Base-by-base conservation (phyloP, 148 eudicot species). In the Limonium bicolor region DNA sequence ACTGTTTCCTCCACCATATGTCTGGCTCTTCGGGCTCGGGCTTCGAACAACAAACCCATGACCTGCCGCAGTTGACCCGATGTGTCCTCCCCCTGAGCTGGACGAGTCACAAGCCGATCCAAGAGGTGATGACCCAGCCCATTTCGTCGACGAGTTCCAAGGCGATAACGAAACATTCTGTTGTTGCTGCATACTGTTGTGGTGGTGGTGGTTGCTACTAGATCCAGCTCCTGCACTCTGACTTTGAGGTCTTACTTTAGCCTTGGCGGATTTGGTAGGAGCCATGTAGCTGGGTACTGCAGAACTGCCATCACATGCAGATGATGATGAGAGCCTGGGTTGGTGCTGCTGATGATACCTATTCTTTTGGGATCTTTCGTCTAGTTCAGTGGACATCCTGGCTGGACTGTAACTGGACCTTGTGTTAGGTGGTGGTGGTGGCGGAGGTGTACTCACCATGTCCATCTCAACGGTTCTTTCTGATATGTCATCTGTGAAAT, bases 381-480 rank as follows among this genome's bases (percentile, higher is more conserved):
- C n/a, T n/a, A n/a, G n/a, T n/a, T n/a, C n/a, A n/a, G n/a, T n/a
- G n/a, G n/a, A n/a, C n/a, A n/a, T n/a, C n/a, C n/a, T n/a, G n/a
- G n/a, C n/a, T n/a, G n/a, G n/a, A n/a, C n/a, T n/a, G n/a, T n/a
- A n/a, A n/a, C n/a, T n/a, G n/a, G n/a, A n/a, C n/a, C n/a, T n/a
- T n/a, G n/a, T n/a, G n/a, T n/a, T n/a, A n/a, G n/a, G n/a, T n/a
- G n/a, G n/a, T n/a, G n/a, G n/a, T n/a, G n/a, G n/a, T n/a, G n/a
- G n/a, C n/a, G n/a, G n/a, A 31, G 48, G 48, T 6, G 48, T 28
- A 3, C 30, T 23, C 9, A 43, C 30, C 10, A 3, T 20, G 48
- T 43, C 48, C 48, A 43, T 43, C 9, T 43, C 48, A 25, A 43
- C 48, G 19, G 48, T 43, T 20, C 16, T 43, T 7, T 43, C 48